These are phyloP conservation scores for Gnetum montanum DNA, from an alignment of 75 land plant species.

Conservation along the genomic window DNA sequence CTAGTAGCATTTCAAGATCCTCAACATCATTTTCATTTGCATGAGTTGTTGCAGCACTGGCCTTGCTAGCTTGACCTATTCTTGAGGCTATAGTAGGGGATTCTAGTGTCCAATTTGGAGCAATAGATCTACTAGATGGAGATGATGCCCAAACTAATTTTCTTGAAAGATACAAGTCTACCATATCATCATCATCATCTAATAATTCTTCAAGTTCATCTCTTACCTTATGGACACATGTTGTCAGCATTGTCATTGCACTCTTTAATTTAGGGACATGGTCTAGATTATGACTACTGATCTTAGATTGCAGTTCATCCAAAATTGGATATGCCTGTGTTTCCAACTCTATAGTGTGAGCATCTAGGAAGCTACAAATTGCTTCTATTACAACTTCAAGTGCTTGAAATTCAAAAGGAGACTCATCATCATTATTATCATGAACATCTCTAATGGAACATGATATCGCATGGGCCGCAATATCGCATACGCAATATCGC, in stretches of 20 bases:
- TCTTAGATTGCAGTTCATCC: conserved; percentile 91
- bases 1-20: conserved; percentile 84
- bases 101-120: conserved; percentile 52
- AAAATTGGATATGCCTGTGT: conserved; percentile 93
- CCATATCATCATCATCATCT: conserved; percentile 88
- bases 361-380: conserved; percentile 92
- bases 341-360: conserved; percentile 93
- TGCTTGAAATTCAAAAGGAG: conserved; percentile 96
- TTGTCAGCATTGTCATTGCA: conserved; percentile 95
- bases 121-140: conserved; percentile 25
- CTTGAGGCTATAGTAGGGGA: conserved; percentile 93
- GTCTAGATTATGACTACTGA: conserved; percentile 94
- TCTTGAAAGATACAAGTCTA: conserved; percentile 81
- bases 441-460: too few species aligned
- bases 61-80: conserved; percentile 43
- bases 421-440: conserved; percentile 48
- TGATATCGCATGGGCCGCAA: too few species aligned
- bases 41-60: conserved; percentile 9
- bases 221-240: conserved; percentile 90
- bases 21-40: conserved; percentile 19
- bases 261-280: conserved; percentile 94
- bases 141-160: conserved; percentile 26
- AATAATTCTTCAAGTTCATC: conserved; percentile 86
- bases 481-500: too few species aligned
- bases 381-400: conserved; percentile 96